These are phyloP conservation scores for Fulvia fulva DNA, from an alignment of 2,329 filamentous ascomycete species.

Conservation along the genomic window DNA sequence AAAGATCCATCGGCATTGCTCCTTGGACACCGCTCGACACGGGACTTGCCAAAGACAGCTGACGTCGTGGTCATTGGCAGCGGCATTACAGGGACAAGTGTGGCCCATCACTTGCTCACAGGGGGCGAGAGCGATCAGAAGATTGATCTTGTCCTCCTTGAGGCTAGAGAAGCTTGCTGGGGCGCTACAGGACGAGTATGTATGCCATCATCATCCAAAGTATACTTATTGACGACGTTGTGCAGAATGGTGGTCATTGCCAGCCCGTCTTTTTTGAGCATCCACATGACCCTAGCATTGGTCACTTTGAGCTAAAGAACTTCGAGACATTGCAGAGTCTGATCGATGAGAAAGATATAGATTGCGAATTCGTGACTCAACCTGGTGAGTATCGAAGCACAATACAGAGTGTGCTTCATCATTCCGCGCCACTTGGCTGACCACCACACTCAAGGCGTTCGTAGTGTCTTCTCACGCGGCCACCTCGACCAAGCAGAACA, in stretches of 20 bases:
- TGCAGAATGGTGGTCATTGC: conserved; percentile 59
- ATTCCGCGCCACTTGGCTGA: neutral
- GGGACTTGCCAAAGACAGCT: conserved; percentile 56
- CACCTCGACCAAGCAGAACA: conserved; percentile 52
- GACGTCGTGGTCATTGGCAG: conserved; percentile 71
- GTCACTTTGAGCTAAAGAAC: conserved; percentile 68
- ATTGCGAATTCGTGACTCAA: conserved; percentile 66
- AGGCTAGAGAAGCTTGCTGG: conserved; percentile 76
- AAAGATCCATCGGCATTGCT: conserved; percentile 61
- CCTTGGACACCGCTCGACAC: conserved; percentile 64
- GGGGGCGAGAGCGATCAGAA: conserved; percentile 43
- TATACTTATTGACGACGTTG: neutral
- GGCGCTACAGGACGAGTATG: conserved; percentile 76
- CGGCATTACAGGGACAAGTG: conserved; percentile 72
- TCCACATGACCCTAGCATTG: conserved; percentile 52
- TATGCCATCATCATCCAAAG: too few species aligned
- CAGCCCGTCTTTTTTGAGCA: conserved; percentile 65
- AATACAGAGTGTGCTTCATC: neutral
- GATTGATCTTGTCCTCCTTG: conserved; percentile 64
- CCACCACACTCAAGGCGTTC: conserved; percentile 48
- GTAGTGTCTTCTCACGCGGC: conserved; percentile 56
- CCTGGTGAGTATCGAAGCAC: conserved; percentile 26
- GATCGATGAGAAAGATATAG: conserved; percentile 54
- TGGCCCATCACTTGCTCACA: conserved; percentile 52
- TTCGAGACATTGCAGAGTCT: conserved; percentile 58